A percentile compares a stretch with the other conserved stretches of the same genome.
phyloP scores from a whole-genome alignment of 2,329 filamentous ascomycete genomes.

The Penicillium brasilianum region DNA sequence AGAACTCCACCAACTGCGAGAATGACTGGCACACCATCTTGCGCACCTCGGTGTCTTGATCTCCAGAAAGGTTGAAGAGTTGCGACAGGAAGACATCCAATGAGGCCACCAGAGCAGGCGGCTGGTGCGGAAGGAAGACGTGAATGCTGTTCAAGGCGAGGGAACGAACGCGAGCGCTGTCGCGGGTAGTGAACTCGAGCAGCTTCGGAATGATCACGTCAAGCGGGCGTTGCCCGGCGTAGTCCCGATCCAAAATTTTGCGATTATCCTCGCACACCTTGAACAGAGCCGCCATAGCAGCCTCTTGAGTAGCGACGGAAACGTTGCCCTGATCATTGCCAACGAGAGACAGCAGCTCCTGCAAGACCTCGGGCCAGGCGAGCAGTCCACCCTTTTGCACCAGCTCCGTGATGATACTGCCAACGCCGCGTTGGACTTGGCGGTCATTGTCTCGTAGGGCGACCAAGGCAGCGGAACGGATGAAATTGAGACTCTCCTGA shows the following conservation, averaged over 20 bases:
- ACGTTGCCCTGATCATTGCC: constrained; percentile 72
- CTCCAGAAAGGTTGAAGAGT: constrained; percentile 79
- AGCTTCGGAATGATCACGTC: constrained; percentile 89
- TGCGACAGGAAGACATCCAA: constrained; percentile 82
- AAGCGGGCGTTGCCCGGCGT: constrained; percentile 85
- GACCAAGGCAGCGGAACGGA: constrained; percentile 78
- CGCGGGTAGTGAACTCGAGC: constrained; percentile 80
- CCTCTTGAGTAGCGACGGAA: constrained; percentile 78
- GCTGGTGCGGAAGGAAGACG: constrained; percentile 84
- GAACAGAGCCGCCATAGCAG: constrained; percentile 86
- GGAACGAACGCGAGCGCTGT: constrained; percentile 75
- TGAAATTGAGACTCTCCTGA: constrained; percentile 72
- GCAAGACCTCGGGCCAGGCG: constrained; percentile 88
- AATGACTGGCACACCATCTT: constrained; percentile 93
- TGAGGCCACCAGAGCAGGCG: constrained; percentile 78
- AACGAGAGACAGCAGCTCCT: constrained; percentile 79
- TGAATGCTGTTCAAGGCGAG: constrained; percentile 85
- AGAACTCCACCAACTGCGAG: constrained; percentile 86
- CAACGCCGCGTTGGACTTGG: constrained; percentile 86
- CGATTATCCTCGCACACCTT: constrained; percentile 98
- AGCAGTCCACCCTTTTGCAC: constrained; percentile 82
- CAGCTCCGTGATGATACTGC: constrained; percentile 92
- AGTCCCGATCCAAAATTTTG: constrained; percentile 82
- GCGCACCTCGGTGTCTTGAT: constrained; percentile 79
- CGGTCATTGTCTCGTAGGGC: constrained; percentile 79